Evolutionary conservation across 345 rosid genomes (phyloP), one percentile per base, ranked within the genome.

Genomic region (Linum lewisii): DNA sequence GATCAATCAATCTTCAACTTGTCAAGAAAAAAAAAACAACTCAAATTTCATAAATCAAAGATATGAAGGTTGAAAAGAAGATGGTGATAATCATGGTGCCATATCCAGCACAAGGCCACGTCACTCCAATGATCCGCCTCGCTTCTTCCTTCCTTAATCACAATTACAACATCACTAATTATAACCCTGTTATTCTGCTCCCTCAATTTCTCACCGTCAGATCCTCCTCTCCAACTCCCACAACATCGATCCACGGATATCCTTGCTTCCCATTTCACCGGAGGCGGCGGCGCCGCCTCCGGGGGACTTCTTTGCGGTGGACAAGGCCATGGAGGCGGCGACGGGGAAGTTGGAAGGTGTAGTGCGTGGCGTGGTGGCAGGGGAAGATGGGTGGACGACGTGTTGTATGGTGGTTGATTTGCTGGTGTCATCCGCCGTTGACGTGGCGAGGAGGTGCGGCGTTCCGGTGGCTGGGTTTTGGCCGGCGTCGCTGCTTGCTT

Each of bases 51-150:
- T 6, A 26, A 26, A 26, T 26, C 36, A 63, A 61, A 51, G 38
- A 61, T 15, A 58, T 62, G 70, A 70, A 57, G 69, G 4, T 0
- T 2, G 62, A 11, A 21, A 73, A 51, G 51, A 64, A 54, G 65
- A 69, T 74, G 7, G 82, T 75, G 66, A 72, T 84, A 37, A 37
- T 89, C 44, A 47, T 82, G 67, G 78, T 89, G 62, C 97, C 97
- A 55, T 89, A 81, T 66, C 95, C 97, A 50, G 89, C 95, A 7
- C 97, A 82, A 21, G 91, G 95, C 21, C 95, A 89, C 32, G 86
- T 86, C 15, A 81, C 84, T 24, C 95, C 97, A 58, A 84, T 89
- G 86, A 67, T 79, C 16, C 79, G 78, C 49, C 78, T 89, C 1
- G 94, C 83, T 18, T 77, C 76, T 0, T 76, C 73, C 36, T 64